Percentiles rank a stretch among this genome's conserved stretches.
Evolutionary conservation across 2,329 filamentous ascomycete genomes (phyloP).

Genomic region (Trichoderma breve): DNA sequence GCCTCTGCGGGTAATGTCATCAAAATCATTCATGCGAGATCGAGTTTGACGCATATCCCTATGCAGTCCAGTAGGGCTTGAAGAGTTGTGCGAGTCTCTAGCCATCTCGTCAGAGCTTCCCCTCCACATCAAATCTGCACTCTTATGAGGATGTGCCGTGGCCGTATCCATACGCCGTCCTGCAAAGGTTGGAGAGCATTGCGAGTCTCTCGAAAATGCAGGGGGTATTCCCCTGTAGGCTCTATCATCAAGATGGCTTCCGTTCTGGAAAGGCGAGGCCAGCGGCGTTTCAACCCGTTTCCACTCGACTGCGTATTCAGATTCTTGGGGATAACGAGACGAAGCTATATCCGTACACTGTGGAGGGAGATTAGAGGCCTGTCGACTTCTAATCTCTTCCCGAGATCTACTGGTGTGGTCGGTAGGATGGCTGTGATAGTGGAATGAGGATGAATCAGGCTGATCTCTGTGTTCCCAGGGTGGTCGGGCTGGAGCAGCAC

Average conservation of each 20-base stretch:
- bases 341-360: background rate
- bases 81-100: background rate
- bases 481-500: background rate
- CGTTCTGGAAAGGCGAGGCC: background rate
- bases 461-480: background rate
- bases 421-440: background rate
- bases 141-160: background rate
- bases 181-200: background rate
- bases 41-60: background rate
- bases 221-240: background rate
- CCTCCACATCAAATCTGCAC: background rate
- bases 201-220: background rate
- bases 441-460: background rate
- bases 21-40: background rate
- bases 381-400: background rate
- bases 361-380: background rate
- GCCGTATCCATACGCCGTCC: background rate
- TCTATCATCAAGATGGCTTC: background rate
- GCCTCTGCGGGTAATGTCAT: conserved; percentile 19
- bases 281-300: background rate
- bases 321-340: background rate
- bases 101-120: background rate
- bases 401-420: background rate
- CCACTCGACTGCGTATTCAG: background rate
- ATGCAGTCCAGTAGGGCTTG: background rate